Percentiles rank a stretch among this genome's conserved stretches.
Evolutionary conservation across 805 yeast genomes (phyloP).

Genomic region (Yamadazyma scolyti): DNA sequence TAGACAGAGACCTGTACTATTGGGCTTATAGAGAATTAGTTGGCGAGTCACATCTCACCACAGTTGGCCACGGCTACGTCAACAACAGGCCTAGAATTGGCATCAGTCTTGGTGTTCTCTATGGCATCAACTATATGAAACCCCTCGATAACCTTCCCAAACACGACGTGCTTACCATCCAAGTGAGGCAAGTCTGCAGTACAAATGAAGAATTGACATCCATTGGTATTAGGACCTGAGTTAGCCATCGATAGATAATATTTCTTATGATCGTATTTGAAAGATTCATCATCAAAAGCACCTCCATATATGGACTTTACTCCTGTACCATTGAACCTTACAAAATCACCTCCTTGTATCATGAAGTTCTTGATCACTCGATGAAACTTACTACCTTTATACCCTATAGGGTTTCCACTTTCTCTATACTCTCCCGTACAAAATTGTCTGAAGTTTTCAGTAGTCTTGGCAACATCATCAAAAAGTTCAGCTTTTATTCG

Average conservation of each 20-base stretch:
- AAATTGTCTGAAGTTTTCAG: constrained; percentile 50
- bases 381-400: constrained; percentile 59
- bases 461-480: constrained; percentile 29
- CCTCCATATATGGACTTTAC: constrained; percentile 66
- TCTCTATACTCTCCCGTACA: constrained; percentile 37
- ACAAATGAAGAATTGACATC: constrained; percentile 44
- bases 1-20: no score
- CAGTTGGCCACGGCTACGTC: constrained; percentile 13
- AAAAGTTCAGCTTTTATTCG: constrained; percentile 44
- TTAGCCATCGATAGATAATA: constrained; percentile 89
- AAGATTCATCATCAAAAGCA: constrained; percentile 52
- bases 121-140: constrained; percentile 63
- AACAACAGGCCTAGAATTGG: no score
- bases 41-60: constrained; percentile 20
- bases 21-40: no score
- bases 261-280: constrained; percentile 63
- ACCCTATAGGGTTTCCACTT: constrained; percentile 51
- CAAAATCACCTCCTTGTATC: constrained; percentile 39
- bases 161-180: constrained; percentile 93
- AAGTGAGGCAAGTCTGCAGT: constrained; percentile 62
- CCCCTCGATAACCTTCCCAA: constrained; percentile 89
- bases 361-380: constrained; percentile 32
- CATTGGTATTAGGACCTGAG: constrained; percentile 44
- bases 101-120: constrained; percentile 6
- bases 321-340: constrained; percentile 68